Evolutionary conservation across 2,329 filamentous ascomycete species (phyloP), one percentile per base, ranked within the genome.

Genomic region (Trichoderma guizhouense): DNA sequence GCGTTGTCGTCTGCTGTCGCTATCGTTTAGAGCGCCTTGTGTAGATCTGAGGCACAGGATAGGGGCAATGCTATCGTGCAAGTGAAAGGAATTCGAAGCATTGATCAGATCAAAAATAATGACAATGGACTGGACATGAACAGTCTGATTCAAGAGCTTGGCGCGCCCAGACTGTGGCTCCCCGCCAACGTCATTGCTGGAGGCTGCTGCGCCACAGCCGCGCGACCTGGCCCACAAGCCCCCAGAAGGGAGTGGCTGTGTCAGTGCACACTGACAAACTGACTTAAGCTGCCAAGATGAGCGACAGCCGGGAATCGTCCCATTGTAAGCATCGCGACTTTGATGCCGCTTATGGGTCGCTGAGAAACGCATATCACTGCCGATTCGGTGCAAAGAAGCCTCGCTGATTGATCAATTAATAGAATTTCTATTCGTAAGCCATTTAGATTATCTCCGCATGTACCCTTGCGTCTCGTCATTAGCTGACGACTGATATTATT

Each of bases 191-290:
- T 72, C 70, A 72, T 68, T 39, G 63, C 53, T 18, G n/a, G 7
- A 12, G 5, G 18, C 21, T 34, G 66, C 71, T 72, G 71, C 71
- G 71, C 71, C 71, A 72, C 71, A 72, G 60, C 71, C 71, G 71
- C 70, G 64, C 58, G 57, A 34, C 30, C 26, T 51, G 30, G 34
- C 43, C 51, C 15, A 36, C 32, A 36, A 7, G 21, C 51, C 53
- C 36, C 57, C 39, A n/a, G 39, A 43, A 34, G 57, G 21, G 6
- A 68, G 39, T 60, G 65, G 65, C 51, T 67, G 47, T n/a, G 63
- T 32, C 47, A 7, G 43, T 39, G 3, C 34, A 36, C 34, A 39
- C 36, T 39, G 6, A 18, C 15, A 28, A 28, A 28, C 28, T 28
- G 28, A 28, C 28, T 28, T 7, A 8, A 39, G 36, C 3, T 39